A percentile compares a stretch with the other conserved stretches of the same genome.
These are phyloP conservation scores for Leucoagaricus sp. DNA, from an alignment of 1,284 basidiomycete species.

Conservation along the genomic window DNA sequence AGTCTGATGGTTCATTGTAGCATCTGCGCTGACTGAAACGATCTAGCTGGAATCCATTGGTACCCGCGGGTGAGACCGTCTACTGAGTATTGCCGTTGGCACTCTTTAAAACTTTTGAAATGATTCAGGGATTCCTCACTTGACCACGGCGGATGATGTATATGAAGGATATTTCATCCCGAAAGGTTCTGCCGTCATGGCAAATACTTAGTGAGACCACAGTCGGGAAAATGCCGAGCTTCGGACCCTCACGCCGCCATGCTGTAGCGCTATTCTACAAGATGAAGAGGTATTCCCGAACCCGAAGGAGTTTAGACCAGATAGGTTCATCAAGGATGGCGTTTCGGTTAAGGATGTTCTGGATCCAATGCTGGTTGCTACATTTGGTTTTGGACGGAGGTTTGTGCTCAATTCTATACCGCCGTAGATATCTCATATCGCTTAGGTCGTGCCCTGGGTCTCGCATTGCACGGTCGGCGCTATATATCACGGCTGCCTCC, in stretches of 20 bases:
- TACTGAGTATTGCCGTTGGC: neutral
- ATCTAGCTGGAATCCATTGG: constrained; percentile 7
- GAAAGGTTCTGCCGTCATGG: constrained; percentile 25
- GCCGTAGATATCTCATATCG: neutral
- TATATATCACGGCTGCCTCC: constrained; percentile 8
- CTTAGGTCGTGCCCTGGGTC: constrained; percentile 14
- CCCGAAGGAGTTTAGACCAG: constrained; percentile 5
- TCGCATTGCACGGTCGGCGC: neutral
- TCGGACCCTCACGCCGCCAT: neutral
- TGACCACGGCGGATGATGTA: constrained; percentile 25
- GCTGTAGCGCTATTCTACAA: constrained; percentile 6
- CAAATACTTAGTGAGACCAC: constrained; percentile 25
- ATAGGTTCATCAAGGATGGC: constrained; percentile 11
- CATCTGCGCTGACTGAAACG: neutral
- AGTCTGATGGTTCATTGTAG: neutral
- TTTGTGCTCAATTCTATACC: neutral
- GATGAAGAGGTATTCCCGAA: constrained; percentile 11
- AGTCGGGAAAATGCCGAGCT: neutral
- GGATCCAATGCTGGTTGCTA: neutral
- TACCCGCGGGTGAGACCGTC: neutral
- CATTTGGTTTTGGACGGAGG: constrained; percentile 15
- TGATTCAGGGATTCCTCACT: constrained; percentile 25
- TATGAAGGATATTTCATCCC: constrained; percentile 26
- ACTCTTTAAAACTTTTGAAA: neutral
- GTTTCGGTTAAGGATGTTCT: neutral